Evolutionary conservation across 345 rosid species (phyloP).

Genomic region (Conringia planisiliqua): DNA sequence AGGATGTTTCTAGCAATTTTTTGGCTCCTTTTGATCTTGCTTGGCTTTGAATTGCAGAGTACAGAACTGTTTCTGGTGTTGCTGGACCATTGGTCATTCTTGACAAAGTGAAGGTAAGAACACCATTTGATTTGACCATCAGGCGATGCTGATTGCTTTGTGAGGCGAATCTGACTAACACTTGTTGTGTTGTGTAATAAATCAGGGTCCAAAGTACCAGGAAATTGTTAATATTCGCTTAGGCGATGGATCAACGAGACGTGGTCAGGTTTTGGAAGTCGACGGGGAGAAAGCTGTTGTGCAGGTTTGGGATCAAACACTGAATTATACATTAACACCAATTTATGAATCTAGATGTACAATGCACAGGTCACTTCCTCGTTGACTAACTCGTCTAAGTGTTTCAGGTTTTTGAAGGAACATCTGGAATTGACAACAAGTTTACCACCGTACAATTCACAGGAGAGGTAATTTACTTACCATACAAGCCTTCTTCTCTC

Average conservation of each 20-base stretch:
- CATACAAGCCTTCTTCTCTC: background rate
- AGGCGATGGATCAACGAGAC: slow-evolving; percentile 89
- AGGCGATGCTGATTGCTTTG: background rate
- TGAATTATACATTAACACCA: background rate
- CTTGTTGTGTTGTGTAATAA: background rate
- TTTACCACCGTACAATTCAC: slow-evolving; percentile 88
- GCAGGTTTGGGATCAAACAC: slow-evolving; percentile 46
- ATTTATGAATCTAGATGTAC: background rate
- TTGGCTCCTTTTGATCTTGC: background rate
- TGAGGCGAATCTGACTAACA: background rate
- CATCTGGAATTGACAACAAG: slow-evolving; percentile 94
- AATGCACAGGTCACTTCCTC: background rate
- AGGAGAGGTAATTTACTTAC: slow-evolving; percentile 56
- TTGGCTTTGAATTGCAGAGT: slow-evolving; percentile 47
- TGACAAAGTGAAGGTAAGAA: slow-evolving; percentile 86
- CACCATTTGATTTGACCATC: background rate
- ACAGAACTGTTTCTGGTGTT: slow-evolving; percentile 95
- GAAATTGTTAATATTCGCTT: slow-evolving; percentile 93
- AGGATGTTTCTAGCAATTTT: background rate
- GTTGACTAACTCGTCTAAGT: background rate
- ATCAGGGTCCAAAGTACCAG: slow-evolving; percentile 93
- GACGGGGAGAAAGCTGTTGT: slow-evolving; percentile 99
- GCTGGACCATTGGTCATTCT: slow-evolving; percentile 98
- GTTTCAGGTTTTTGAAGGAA: slow-evolving; percentile 85
- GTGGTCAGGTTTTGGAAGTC: slow-evolving; percentile 97